Base-by-base conservation (phyloP, 2,329 filamentous ascomycete species). In the Claviceps sp. region DNA sequence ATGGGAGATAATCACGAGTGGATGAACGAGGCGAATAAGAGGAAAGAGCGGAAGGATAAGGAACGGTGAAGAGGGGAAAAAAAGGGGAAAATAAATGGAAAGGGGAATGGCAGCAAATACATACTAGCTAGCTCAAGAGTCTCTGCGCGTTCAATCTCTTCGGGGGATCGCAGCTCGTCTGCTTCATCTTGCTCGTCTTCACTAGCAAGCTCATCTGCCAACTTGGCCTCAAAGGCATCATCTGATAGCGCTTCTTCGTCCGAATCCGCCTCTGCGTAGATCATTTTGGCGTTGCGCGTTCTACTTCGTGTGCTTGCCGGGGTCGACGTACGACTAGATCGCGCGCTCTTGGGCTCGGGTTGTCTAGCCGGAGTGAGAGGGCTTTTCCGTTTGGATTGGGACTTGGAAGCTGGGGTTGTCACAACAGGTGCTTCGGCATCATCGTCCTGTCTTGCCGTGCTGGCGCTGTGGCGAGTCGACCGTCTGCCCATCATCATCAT, bases 191-290 rank as follows among this genome's bases (percentile, higher is more conserved):
- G 62, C 0, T 74, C 68, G 11, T 70, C 68, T 26, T 47, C 45
- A 1, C 68, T 63, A 1, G 65, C 69, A 23, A 82, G 68, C 54
- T 85, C 80, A 2, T 81, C 72, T 5, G 86, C 84, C 1, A 95
- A 72, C 56, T 85, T 85, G 0, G 81, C 77, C 64, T 95, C 90
- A 61, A 93, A 97, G 57, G 88, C 84, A 34, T 85, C 79, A 56
- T 97, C 91, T 5, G 85, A 90, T 9, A 96, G 37, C 5, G 50
- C 70, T 50, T 81, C 78, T 40, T 83, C 79, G 1, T 78, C 77
- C 0, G 76, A 72, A 37, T 86, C 68, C 58, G 80, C 66, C 54
- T 83, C 68, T 61, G 74, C 68, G 57, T 82, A 81, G 0, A 58
- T 34, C 9, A 4, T 61, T 5, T 54, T 69, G 1, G 64, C 70